Evolutionary conservation across 148 eudicot genomes (phyloP), one percentile per base, ranked within the genome.

Genomic region (Vaccinium myrtillus): DNA sequence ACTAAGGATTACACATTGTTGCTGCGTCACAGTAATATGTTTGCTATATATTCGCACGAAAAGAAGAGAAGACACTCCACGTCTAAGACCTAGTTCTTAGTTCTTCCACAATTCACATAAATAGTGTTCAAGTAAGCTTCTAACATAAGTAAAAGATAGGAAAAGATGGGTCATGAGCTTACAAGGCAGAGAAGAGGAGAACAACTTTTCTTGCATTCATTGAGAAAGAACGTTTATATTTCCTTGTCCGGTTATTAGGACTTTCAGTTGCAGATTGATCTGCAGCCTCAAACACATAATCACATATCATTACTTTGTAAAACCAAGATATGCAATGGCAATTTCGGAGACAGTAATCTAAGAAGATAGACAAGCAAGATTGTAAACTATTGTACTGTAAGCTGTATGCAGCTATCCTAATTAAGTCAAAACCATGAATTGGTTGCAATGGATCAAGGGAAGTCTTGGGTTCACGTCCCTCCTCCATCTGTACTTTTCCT

Each of bases 221-320:
- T 2, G 73, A 67, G 25, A 67, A 36, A 67, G 73, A 67, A 27
- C 73, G 73, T 32, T 67, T 67, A 67, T 67, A 67, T 67, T 67
- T 67, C 73, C 73, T 67, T 67, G 73, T 12, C 15, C 73, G 32
- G 73, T 11, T 67, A 30, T 25, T 67, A 13, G 73, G 73, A 12
- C 73, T 67, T 27, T 67, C 73, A 67, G 73, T 25, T 15, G 25
- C 25, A 23, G 73, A 25, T 67, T 67, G 32, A 25, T 67, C 73
- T 67, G 36, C 70, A 63, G 12, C 70, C 70, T 63, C 70, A 63
- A 23, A 63, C 70, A 63, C 70, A n/a, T 67, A 23, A 84, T 36
- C 59, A 65, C 61, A 14, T 63, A 46, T 23, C 55, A 25, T 46
- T n/a, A 7, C 46, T 55, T 81, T 16, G 49, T 56, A 79, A 79